Conservation (phyloP, 2,329 filamentous ascomycete genomes). For the Aspergillus unguis region DNA sequence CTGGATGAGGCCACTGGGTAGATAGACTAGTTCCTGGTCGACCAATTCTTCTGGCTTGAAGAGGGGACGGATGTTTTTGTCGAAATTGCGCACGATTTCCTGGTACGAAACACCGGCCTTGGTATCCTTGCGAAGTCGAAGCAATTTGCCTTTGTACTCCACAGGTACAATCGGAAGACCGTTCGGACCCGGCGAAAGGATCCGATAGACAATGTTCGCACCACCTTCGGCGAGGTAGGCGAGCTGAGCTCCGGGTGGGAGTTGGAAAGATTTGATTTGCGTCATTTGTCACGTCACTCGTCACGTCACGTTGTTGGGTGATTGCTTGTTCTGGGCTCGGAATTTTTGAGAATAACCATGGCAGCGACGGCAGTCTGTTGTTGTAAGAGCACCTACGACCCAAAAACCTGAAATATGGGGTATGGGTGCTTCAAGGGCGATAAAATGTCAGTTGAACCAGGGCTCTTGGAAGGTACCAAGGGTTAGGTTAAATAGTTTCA, state of each 20-base stretch:
- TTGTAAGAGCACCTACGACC: conserved; percentile 8
- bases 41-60: conserved; percentile 56
- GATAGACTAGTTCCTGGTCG: conserved; percentile 52
- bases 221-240: conserved; percentile 64
- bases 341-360: conserved; percentile 18
- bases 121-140: conserved; percentile 60
- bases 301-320: conserved; percentile 15
- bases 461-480: background rate
- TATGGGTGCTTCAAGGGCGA: background rate
- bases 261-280: conserved; percentile 31
- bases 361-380: conserved; percentile 11
- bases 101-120: conserved; percentile 53
- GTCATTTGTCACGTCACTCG: conserved; percentile 28
- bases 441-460: background rate
- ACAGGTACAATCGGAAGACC: conserved; percentile 20
- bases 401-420: conserved; percentile 3
- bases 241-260: conserved; percentile 35
- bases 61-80: conserved; percentile 49
- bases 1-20: conserved; percentile 44
- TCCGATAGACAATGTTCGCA: conserved; percentile 71
- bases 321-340: conserved; percentile 10
- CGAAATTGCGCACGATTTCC: conserved; percentile 40
- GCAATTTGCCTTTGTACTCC: conserved; percentile 46
- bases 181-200: conserved; percentile 37
- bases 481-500: conserved; percentile 14